Evolutionary conservation across 495 filamentous ascomycete species (phyloP).

Genomic region (Tuber magnatum): DNA sequence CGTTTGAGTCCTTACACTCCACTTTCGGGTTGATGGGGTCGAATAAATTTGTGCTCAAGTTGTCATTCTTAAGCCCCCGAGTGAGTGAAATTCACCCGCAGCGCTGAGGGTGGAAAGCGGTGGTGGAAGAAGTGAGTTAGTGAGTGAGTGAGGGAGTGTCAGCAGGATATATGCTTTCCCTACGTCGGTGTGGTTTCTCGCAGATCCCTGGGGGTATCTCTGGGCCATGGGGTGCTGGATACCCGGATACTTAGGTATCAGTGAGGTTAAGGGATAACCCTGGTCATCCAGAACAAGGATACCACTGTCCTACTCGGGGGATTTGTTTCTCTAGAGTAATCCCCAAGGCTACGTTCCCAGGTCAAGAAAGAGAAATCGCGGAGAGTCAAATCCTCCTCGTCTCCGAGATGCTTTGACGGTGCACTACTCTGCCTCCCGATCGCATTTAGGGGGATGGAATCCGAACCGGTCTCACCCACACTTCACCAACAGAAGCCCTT

Average conservation of each 20-base stretch:
- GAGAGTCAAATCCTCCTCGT: background rate
- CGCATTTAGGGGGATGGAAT: background rate
- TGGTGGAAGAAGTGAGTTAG: background rate
- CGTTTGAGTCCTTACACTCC: background rate
- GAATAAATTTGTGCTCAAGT: background rate
- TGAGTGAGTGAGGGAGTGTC: background rate
- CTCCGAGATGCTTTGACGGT: background rate
- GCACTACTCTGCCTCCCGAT: background rate
- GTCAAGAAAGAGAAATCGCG: background rate
- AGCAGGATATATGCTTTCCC: background rate
- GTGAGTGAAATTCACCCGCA: background rate
- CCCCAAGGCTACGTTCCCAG: background rate
- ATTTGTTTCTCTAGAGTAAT: background rate
- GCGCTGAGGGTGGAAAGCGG: background rate
- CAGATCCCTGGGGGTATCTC: background rate
- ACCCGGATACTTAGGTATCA: background rate
- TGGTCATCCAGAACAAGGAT: background rate
- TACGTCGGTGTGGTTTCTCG: background rate
- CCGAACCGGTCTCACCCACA: background rate
- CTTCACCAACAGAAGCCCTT: background rate
- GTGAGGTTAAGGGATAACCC: background rate
- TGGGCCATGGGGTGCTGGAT: background rate
- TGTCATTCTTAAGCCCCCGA: background rate
- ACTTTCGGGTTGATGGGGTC: background rate
- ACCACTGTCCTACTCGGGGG: background rate